Base-by-base conservation (phyloP, 2,329 filamentous ascomycete species). In the Claviceps paspali region DNA sequence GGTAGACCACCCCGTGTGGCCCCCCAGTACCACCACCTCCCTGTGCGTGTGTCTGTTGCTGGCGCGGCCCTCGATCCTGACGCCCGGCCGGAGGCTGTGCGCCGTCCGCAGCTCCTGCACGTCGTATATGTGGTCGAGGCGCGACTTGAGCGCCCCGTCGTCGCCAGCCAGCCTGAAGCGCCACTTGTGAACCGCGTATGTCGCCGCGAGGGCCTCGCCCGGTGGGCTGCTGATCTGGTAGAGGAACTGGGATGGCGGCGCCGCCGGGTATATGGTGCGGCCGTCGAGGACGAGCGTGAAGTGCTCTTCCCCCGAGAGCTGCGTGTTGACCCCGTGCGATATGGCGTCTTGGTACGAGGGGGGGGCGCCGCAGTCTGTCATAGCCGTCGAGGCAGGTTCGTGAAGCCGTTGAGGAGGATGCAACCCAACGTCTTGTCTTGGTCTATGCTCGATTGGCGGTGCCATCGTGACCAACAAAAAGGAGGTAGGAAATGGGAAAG, bases 111-210 rank as follows among this genome's bases (percentile, higher is more conserved):
- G n/a, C 12, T 38, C n/a, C 4, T 46, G 40, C 29, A 55, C 45
- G 31, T 52, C 49, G 29, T 55, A 55, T 9, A 54, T 54, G 34
- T 55, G 52, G 11, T 53, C 48, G 4, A 45, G 41, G 2, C 46
- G 43, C 4, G 43, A 45, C 11, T 42, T 44, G 4, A 51, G 21
- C 3, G 34, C 43, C 2, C 44, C 41, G 5, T 43, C 42, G 7
- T n/a, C n/a, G n/a, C n/a, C n/a, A n/a, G n/a, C n/a, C 5, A 50
- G 38, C 3, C 45, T 42, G 29, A 51, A 54, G 7, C 48, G 44
- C 3, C 52, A 35, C 24, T 53, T 55, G 23, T 52, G 44, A 4
- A 55, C 34, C 12, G 42, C 45, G 34, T 53, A 51, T 5, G 43
- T 22, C 0, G 33, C 24, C 3, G 38, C 36, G 8, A 22, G 40